Evolutionary conservation across 2,329 filamentous ascomycete species (phyloP).

Genomic region (Thyridium curvatum): DNA sequence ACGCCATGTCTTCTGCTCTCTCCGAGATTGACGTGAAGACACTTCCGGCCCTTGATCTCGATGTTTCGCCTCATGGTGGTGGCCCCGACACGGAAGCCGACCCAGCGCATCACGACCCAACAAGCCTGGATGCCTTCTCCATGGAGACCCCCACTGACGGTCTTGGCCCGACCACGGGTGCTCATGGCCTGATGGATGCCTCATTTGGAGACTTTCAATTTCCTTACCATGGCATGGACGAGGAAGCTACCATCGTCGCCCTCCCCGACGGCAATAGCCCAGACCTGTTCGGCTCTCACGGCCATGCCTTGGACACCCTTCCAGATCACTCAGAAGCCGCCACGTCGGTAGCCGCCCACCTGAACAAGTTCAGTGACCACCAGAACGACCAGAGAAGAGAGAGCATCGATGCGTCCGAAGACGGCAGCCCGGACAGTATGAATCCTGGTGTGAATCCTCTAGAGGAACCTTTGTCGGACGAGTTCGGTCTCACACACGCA

Average conservation of each 20-base stretch:
- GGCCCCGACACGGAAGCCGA: slow-evolving; percentile 21
- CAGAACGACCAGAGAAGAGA: slow-evolving; percentile 12
- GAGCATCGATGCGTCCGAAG: slow-evolving; percentile 37
- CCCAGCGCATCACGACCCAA: slow-evolving; percentile 20
- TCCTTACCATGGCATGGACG: slow-evolving; percentile 36
- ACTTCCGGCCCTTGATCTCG: slow-evolving; percentile 25
- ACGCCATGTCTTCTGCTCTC: slow-evolving; percentile 33
- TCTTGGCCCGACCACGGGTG: slow-evolving; percentile 20
- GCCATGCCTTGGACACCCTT: no score
- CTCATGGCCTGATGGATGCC: slow-evolving; percentile 33
- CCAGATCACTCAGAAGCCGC: slow-evolving; percentile 6
- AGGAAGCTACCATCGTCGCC: slow-evolving; percentile 33
- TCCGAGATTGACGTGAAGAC: slow-evolving; percentile 22
- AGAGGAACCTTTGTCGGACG: slow-evolving; percentile 49
- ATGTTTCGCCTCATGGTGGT: slow-evolving; percentile 22
- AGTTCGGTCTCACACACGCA: slow-evolving; percentile 46
- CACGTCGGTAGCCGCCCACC: slow-evolving; percentile 26
- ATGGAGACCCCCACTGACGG: slow-evolving; percentile 26
- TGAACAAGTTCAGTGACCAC: slow-evolving; percentile 17
- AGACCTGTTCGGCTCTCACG: slow-evolving; percentile 22
- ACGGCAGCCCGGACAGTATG: slow-evolving; percentile 34
- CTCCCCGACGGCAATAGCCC: slow-evolving; percentile 26
- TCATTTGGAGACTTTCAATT: slow-evolving; percentile 49
- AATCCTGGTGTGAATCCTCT: slow-evolving; percentile 36
- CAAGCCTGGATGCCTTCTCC: slow-evolving; percentile 27